Conservation (phyloP, 2,329 filamentous ascomycete species). For the Talaromyces rugulosus region DNA sequence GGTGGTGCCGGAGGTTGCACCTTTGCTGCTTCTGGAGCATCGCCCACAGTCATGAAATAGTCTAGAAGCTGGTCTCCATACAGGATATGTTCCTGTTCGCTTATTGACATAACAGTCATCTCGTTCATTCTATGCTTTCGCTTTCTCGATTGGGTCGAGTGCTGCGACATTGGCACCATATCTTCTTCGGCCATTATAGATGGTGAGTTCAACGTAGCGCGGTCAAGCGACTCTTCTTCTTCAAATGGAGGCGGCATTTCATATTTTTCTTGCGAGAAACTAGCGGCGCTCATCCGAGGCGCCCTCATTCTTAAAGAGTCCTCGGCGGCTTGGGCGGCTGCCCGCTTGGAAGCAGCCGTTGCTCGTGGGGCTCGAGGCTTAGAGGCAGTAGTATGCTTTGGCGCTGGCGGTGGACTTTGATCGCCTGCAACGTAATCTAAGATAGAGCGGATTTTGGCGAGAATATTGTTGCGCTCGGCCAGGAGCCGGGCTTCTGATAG, state of each 20-base stretch:
- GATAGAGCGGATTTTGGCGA: slow-evolving; percentile 77
- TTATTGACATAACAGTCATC: slow-evolving; percentile 52
- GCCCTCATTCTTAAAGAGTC: slow-evolving; percentile 28
- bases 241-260: slow-evolving; percentile 62
- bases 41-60: slow-evolving; percentile 86
- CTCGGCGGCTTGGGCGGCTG: slow-evolving; percentile 19
- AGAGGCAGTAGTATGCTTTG: slow-evolving; percentile 74
- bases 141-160: slow-evolving; percentile 57
- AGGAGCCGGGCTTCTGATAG: slow-evolving; percentile 74
- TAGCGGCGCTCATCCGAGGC: slow-evolving; percentile 32
- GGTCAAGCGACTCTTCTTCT: slow-evolving; percentile 79
- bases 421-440: slow-evolving; percentile 86
- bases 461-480: slow-evolving; percentile 80
- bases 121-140: slow-evolving; percentile 70
- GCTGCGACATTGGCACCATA: slow-evolving; percentile 66
- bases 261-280: slow-evolving; percentile 56
- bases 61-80: slow-evolving; percentile 93
- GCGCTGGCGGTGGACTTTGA: slow-evolving; percentile 85
- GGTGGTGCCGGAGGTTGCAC: slow-evolving; percentile 70
- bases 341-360: slow-evolving; percentile 58
- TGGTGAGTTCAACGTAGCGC: slow-evolving; percentile 75
- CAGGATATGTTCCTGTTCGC: slow-evolving; percentile 79
- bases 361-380: slow-evolving; percentile 72
- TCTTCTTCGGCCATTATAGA: slow-evolving; percentile 84
- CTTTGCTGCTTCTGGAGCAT: slow-evolving; percentile 61